A percentile compares a stretch with the other conserved stretches of the same genome.
Evolutionary conservation across 257 asterid species (phyloP).

Genomic region (Nicotiana obtusifolia): DNA sequence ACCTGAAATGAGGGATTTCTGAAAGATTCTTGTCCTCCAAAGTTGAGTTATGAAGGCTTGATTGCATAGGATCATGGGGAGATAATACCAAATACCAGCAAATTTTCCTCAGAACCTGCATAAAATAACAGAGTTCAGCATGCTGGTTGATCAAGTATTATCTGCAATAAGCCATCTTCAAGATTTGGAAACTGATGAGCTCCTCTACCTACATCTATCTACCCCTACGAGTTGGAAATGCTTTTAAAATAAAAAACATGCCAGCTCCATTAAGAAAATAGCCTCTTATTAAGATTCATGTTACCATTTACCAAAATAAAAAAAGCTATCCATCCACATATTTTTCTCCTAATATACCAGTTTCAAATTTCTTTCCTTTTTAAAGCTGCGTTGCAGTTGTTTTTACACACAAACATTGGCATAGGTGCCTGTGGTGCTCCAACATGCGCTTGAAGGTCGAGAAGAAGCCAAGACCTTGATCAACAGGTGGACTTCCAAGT

Average conservation of each 20-base stretch:
- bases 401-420: neutral
- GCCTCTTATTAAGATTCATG: neutral
- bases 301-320: neutral
- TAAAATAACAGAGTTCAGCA: neutral
- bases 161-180: neutral
- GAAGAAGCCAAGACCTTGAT: neutral
- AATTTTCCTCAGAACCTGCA: constrained; percentile 86
- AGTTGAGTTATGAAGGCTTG: constrained; percentile 92
- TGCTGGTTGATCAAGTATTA: neutral
- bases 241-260: neutral
- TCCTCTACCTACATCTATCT: neutral
- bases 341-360: neutral
- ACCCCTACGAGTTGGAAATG: neutral
- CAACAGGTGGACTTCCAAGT: neutral
- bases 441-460: neutral
- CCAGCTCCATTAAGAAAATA: neutral
- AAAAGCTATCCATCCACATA: neutral
- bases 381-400: neutral
- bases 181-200: neutral
- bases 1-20: constrained; percentile 90
- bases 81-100: constrained; percentile 92
- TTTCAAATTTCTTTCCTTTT: neutral
- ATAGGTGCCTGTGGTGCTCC: neutral
- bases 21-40: constrained; percentile 91
- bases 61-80: constrained; percentile 94